Percentiles rank a stretch among this genome's conserved stretches.
These are phyloP conservation scores for Hortiboletus flavorubellus DNA, from an alignment of 768 basidiomycete species.

Conservation along the genomic window DNA sequence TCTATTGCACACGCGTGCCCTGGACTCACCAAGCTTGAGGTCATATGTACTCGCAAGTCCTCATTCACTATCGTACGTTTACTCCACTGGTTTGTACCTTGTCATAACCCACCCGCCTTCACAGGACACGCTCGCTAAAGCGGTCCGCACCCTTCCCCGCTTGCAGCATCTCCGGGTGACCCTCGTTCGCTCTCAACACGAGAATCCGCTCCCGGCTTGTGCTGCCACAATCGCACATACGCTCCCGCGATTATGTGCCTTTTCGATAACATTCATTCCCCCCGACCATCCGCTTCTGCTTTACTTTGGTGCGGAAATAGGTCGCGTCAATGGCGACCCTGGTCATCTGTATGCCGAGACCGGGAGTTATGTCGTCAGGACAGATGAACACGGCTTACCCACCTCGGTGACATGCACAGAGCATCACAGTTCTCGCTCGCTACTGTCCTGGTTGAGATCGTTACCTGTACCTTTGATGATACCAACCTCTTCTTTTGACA, in stretches of 20 bases:
- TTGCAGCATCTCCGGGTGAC: constrained; percentile 61
- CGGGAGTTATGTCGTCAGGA: constrained; percentile 55
- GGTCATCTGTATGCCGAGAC: constrained; percentile 31
- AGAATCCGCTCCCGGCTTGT: constrained; percentile 55
- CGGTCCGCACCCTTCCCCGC: constrained; percentile 57
- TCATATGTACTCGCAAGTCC: constrained; percentile 65
- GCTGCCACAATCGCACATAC: constrained; percentile 60
- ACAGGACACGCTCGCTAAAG: constrained; percentile 49
- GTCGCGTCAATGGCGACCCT: constrained; percentile 31
- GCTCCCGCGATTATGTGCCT: constrained; percentile 64
- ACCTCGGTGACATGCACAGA: constrained; percentile 50
- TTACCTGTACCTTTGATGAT: constrained; percentile 29
- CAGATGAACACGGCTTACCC: constrained; percentile 66
- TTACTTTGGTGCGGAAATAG: constrained; percentile 42
- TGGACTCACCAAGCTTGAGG: constrained; percentile 55
- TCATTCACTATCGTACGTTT: constrained; percentile 65
- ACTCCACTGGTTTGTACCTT: neutral
- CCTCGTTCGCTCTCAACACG: constrained; percentile 64
- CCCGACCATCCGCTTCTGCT: constrained; percentile 49
- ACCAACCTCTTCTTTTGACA: constrained; percentile 5
- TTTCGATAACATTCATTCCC: constrained; percentile 65
- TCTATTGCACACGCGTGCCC: constrained; percentile 67
- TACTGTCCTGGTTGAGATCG: constrained; percentile 29
- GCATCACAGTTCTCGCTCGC: constrained; percentile 30
- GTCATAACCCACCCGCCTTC: neutral